Evolutionary conservation across 75 land plant species (phyloP), one percentile per base, ranked within the genome.

Genomic region (Picea glauca): DNA sequence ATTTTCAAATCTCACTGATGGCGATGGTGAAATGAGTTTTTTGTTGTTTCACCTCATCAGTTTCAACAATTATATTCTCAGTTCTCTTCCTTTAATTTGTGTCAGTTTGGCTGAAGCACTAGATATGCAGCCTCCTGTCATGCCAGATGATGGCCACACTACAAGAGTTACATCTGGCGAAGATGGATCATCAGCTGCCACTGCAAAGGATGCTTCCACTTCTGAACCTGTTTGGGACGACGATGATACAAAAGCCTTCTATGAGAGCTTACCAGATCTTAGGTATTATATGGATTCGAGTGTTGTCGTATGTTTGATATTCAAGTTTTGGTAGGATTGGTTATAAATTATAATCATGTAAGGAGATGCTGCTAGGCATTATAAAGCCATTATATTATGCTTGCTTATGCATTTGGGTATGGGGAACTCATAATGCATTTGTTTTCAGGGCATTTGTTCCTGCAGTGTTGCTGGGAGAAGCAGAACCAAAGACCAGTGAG

Each of bases 131-230:
- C 93, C 99, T 74, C 99, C 99, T 61, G 90, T 91, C 18, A 93
- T 94, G 95, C 99, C 99, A 23, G 99, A 97, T 82, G 99, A 97
- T 88, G 89, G 92, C 58, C 98, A 94, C 79, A 94, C 98, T 62
- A 96, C 98, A 33, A 88, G 97, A 73, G 91, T 94, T 33, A 91
- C 91, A 38, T 77, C 87, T 26, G 98, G 95, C 70, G 95, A 90
- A 35, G 99, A 92, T 86, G 80, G 80, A 17, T 74, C 86, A 9
- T 86, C 91, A 50, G 81, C 85, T 76, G 72, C 82, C 78, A 50
- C 85, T 60, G 89, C 87, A 58, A 97, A 93, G 86, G 99, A 97
- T 38, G 80, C 86, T 75, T 82, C 93, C 83, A 77, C 74, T 38
- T 81, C 85, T 60, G 99, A 97, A 83, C 90, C 98, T 26, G 74